A percentile compares a stretch with the other conserved stretches of the same genome.
These are phyloP conservation scores for Monosporascus sp. DNA, from an alignment of 2,329 filamentous ascomycete species.

Conservation along the genomic window DNA sequence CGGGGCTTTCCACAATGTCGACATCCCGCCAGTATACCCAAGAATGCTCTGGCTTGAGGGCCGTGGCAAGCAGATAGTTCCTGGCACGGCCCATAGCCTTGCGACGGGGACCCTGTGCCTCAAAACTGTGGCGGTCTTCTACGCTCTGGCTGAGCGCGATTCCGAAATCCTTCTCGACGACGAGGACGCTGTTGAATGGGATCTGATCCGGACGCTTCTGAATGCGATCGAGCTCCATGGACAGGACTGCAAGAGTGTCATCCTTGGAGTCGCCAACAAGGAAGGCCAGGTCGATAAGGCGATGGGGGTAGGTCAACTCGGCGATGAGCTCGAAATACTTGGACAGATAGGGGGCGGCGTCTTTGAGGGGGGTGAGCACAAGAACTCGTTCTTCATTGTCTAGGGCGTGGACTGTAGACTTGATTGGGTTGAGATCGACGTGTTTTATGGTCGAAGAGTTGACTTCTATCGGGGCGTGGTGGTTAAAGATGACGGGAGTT, in stretches of 20 bases:
- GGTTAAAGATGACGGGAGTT: constrained; percentile 94
- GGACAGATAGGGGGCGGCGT: constrained; percentile 74
- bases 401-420: constrained; percentile 72
- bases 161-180: constrained; percentile 90
- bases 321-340: constrained; percentile 93
- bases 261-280: constrained; percentile 88
- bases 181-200: constrained; percentile 77
- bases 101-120: constrained; percentile 81
- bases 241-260: constrained; percentile 82
- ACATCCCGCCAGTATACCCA: constrained; percentile 99
- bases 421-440: constrained; percentile 79
- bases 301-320: constrained; percentile 87
- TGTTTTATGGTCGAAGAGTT: constrained; percentile 74
- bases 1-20: constrained; percentile 87
- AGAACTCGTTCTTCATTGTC: constrained; percentile 82
- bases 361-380: constrained; percentile 87
- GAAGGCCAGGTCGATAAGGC: constrained; percentile 92
- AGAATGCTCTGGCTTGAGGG: constrained; percentile 87
- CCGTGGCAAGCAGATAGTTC: constrained; percentile 82
- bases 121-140: constrained; percentile 77
- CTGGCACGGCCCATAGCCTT: constrained; percentile 86
- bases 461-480: constrained; percentile 80
- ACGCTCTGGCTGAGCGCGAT: constrained; percentile 71
- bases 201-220: constrained; percentile 75
- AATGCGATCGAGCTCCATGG: constrained; percentile 79